Evolutionary conservation across 2,329 filamentous ascomycete species (phyloP).

Genomic region (Magnaporthiopsis rhizophila): DNA sequence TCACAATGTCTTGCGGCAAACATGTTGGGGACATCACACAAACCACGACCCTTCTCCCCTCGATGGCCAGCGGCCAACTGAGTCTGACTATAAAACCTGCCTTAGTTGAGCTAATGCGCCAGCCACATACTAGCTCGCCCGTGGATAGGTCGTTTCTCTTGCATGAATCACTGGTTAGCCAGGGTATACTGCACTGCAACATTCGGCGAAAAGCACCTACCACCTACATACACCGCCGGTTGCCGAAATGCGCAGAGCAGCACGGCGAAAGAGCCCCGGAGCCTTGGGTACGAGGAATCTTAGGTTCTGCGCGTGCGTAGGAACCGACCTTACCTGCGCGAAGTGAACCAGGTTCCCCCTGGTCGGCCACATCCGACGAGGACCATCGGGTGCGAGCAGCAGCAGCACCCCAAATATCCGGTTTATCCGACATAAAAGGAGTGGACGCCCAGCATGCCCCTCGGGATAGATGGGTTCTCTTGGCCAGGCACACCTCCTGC

Average conservation of each 20-base stretch:
- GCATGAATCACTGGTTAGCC: not conserved
- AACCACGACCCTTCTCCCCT: not conserved
- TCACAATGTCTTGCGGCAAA: no score
- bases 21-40: no score
- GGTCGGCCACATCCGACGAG: no score
- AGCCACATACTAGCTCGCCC: not conserved
- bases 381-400: not conserved
- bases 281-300: not conserved
- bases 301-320: not conserved
- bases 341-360: not conserved
- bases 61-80: no score
- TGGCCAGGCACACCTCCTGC: not conserved
- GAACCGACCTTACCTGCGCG: not conserved
- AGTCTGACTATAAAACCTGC: not conserved
- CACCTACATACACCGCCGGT: not conserved
- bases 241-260: not conserved
- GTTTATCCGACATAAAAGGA: not conserved
- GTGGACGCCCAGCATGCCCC: not conserved
- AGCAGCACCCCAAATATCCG: not conserved
- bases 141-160: not conserved
- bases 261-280: not conserved
- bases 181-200: no score
- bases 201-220: not conserved
- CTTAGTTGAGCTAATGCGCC: not conserved
- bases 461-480: not conserved